Base-by-base conservation (phyloP, 768 basidiomycete genomes). In the Holtermanniella nyarrowii region DNA sequence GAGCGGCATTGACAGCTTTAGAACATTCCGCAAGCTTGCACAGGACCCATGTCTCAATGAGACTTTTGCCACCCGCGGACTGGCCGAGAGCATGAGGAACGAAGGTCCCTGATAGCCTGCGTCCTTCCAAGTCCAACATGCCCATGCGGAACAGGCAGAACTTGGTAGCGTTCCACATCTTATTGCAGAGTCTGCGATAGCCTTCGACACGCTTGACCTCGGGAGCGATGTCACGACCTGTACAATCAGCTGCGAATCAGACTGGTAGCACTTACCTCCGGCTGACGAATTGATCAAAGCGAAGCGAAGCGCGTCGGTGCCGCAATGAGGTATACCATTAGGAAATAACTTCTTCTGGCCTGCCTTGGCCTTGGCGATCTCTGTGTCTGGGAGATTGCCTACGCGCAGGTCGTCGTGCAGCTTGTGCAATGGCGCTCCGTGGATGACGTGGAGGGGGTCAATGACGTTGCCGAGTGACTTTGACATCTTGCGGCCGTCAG, bases 291-390 rank as follows among this genome's bases (percentile, higher is more conserved):
- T 88, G 70, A 88, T 93, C 26, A 97, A 76, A 3, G 93, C 88
- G 74, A 99, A 96, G 41, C 95, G 77, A 61, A 99, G 75, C 0
- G 95, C 95, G 66, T 97, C 95, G 5, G 90, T 91, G 25, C 95
- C 95, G 66, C 95, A 99, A 72, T 99, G 89, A 0, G 95, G 95
- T 52, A 99, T 99, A 16, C 95, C 95, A 71, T 89, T 95, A 10
- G 93, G 93, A 77, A 90, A 99, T 70, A 97, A 86, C 72, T 93
- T 93, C 82, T 96, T 96, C 78, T 99, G 95, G 10, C 93, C 95
- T 10, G 82, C 78, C 58, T 83, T 85, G 0, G 93, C 95, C 72
- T 91, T 93, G 27, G 73, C 67, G 53, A 97, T 85, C 74, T 97
- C 95, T 69, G 83, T 86, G 56, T 88, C 86, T 46, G 95, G 91